These are phyloP conservation scores for Globisporangium lucens DNA, from an alignment of 352 stramenopile genomes.

Conservation along the genomic window DNA sequence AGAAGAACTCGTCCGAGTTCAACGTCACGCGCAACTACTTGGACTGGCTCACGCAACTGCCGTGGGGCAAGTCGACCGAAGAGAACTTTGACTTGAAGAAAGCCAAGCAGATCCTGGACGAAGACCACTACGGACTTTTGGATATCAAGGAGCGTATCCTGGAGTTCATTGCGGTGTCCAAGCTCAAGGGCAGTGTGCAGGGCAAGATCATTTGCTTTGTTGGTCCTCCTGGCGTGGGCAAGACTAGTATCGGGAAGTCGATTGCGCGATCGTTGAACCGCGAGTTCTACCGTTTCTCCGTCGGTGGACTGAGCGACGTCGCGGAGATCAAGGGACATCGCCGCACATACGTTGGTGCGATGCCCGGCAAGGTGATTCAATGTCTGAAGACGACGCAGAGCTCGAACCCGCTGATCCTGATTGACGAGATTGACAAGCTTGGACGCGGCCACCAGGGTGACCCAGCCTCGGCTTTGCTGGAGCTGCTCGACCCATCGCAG, in stretches of 20 bases:
- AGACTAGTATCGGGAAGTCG: slow-evolving; percentile 95
- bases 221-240: slow-evolving; percentile 92
- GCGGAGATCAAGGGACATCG: slow-evolving; percentile 99
- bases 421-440: slow-evolving; percentile 96
- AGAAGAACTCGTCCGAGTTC: slow-evolving; percentile 99
- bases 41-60: slow-evolving; percentile 97
- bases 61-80: slow-evolving; percentile 94
- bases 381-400: slow-evolving; percentile 97
- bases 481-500: slow-evolving; percentile 97
- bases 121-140: slow-evolving; percentile 97
- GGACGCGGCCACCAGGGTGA: slow-evolving; percentile 90
- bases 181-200: slow-evolving; percentile 94
- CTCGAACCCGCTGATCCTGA: slow-evolving; percentile 97
- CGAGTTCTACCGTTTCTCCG: slow-evolving; percentile 98
- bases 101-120: slow-evolving; percentile 92
- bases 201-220: slow-evolving; percentile 98
- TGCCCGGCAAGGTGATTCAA: slow-evolving; percentile 99
- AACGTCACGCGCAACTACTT: slow-evolving; percentile 98
- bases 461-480: slow-evolving; percentile 94
- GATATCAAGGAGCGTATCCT: slow-evolving; percentile 99
- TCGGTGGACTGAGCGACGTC: slow-evolving; percentile 96
- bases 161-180: slow-evolving; percentile 99
- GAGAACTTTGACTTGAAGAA: slow-evolving; percentile 97
- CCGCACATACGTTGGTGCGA: slow-evolving; percentile 97
- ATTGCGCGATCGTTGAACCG: slow-evolving; percentile 95